phyloP scores from a whole-genome alignment of 1,284 basidiomycete species.

The Heterobasidion annosum region DNA sequence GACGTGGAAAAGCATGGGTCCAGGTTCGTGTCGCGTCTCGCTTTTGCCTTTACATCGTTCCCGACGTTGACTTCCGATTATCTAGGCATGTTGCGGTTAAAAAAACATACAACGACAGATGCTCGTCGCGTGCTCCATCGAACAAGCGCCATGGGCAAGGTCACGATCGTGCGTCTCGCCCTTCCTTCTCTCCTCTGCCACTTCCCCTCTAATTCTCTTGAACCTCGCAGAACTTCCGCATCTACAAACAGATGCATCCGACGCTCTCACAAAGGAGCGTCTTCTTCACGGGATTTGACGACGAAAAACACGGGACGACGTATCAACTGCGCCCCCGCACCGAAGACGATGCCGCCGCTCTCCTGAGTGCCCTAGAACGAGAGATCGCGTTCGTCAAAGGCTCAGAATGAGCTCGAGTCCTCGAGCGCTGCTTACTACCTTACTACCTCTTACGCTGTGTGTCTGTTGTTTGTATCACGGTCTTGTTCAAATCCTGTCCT shows the following conservation, averaged over 20 bases:
- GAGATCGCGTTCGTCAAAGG: slow-evolving; percentile 46
- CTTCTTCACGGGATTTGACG: slow-evolving; percentile 63
- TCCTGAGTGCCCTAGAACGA: slow-evolving; percentile 53
- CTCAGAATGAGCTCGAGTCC: neutral
- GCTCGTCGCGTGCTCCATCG: slow-evolving; percentile 53
- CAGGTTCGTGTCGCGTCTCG: slow-evolving; percentile 32
- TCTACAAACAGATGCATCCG: slow-evolving; percentile 44
- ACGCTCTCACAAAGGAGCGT: slow-evolving; percentile 41
- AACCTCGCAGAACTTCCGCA: slow-evolving; percentile 50
- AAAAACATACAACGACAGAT: slow-evolving; percentile 55
- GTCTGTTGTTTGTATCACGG: too few species aligned
- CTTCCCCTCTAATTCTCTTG: slow-evolving; percentile 1
- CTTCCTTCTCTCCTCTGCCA: neutral
- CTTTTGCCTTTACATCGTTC: neutral
- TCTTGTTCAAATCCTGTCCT: too few species aligned
- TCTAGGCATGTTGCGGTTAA: slow-evolving; percentile 56
- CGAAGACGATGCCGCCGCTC: slow-evolving; percentile 45
- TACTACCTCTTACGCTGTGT: too few species aligned
- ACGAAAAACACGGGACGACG: slow-evolving; percentile 39
- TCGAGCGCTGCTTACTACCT: neutral
- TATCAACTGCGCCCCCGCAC: slow-evolving; percentile 60
- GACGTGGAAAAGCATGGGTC: slow-evolving; percentile 53
- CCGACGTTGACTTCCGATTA: neutral
- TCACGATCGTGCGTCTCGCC: slow-evolving; percentile 48
- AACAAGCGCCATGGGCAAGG: slow-evolving; percentile 64